These are phyloP conservation scores for Ottelia alismoides DNA, from an alignment of 106 monocot species.

Conservation along the genomic window DNA sequence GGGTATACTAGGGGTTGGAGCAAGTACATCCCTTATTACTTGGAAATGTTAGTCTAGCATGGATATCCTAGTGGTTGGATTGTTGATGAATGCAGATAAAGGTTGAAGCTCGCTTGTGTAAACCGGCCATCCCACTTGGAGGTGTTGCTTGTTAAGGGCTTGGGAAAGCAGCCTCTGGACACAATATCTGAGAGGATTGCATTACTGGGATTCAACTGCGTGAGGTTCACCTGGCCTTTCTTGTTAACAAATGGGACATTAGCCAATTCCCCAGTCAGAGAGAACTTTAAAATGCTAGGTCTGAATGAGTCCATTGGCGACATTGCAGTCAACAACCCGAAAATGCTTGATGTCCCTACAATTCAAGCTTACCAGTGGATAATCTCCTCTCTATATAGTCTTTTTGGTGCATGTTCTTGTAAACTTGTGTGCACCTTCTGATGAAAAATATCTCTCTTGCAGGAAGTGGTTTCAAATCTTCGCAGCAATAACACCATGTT, in stretches of 20 bases:
- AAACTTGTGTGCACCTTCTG: no score
- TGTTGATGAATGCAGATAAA: slow-evolving; percentile 21
- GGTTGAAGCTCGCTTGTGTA: slow-evolving; percentile 54
- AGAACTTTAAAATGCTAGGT: slow-evolving; percentile 30
- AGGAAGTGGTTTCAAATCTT: slow-evolving; percentile 44
- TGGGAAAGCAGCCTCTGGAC: slow-evolving; percentile 29
- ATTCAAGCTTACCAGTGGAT: slow-evolving; percentile 5
- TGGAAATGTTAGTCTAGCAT: no score
- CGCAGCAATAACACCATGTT: slow-evolving; percentile 44
- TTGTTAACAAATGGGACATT: slow-evolving; percentile 23
- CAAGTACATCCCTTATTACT: no score
- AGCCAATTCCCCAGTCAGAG: slow-evolving; percentile 17
- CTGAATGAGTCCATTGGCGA: slow-evolving; percentile 26
- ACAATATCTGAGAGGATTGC: slow-evolving; percentile 27
- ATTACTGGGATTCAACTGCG: slow-evolving; percentile 49
- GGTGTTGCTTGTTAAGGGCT: slow-evolving; percentile 28
- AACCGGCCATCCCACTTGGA: slow-evolving; percentile 45
- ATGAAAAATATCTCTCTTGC: no score
- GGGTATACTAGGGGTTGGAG: no score
- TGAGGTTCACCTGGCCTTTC: slow-evolving; percentile 46
- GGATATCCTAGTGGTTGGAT: no score
- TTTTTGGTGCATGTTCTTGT: no score
- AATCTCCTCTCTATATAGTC: no score
- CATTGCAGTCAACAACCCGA: slow-evolving; percentile 30
- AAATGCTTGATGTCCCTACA: slow-evolving; percentile 27